Percentiles rank a stretch among this genome's conserved stretches.
phyloP scores from a whole-genome alignment of 495 filamentous ascomycete species.

The Neurospora sp. region DNA sequence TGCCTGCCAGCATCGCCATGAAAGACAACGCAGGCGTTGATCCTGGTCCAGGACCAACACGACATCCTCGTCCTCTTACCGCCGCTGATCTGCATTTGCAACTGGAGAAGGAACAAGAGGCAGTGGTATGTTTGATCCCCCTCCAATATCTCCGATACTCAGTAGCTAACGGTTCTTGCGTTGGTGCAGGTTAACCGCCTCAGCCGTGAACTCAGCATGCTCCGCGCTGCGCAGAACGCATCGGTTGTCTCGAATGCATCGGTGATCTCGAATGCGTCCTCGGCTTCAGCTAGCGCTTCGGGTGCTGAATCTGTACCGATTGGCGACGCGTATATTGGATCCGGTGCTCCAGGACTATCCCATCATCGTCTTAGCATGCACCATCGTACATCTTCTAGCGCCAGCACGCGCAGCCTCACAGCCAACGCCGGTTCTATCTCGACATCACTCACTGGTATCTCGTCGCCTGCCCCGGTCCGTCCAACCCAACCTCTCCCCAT shows the following conservation, averaged over 20 bases:
- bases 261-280: conserved; percentile 70
- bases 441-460: conserved; percentile 20
- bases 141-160: neutral
- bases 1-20: conserved; percentile 21
- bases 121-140: conserved; percentile 51
- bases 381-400: conserved; percentile 33
- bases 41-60: conserved; percentile 56
- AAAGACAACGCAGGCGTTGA: conserved; percentile 48
- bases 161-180: neutral
- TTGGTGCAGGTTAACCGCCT: conserved; percentile 71
- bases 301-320: conserved; percentile 25
- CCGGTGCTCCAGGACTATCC: conserved; percentile 29
- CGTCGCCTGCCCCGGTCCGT: conserved; percentile 22
- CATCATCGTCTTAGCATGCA: conserved; percentile 30
- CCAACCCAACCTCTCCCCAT: conserved; percentile 17
- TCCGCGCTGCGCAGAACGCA: conserved; percentile 69
- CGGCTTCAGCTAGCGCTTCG: conserved; percentile 42
- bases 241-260: conserved; percentile 73
- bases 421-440: conserved; percentile 1
- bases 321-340: conserved; percentile 18
- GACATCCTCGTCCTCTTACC: conserved; percentile 76
- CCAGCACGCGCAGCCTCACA: conserved; percentile 46
- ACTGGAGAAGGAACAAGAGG: conserved; percentile 88
- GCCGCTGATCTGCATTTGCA: conserved; percentile 77
- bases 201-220: conserved; percentile 69